These are phyloP conservation scores for Ophiostoma triangulosporum DNA, from an alignment of 2,329 filamentous ascomycete species.

Conservation along the genomic window DNA sequence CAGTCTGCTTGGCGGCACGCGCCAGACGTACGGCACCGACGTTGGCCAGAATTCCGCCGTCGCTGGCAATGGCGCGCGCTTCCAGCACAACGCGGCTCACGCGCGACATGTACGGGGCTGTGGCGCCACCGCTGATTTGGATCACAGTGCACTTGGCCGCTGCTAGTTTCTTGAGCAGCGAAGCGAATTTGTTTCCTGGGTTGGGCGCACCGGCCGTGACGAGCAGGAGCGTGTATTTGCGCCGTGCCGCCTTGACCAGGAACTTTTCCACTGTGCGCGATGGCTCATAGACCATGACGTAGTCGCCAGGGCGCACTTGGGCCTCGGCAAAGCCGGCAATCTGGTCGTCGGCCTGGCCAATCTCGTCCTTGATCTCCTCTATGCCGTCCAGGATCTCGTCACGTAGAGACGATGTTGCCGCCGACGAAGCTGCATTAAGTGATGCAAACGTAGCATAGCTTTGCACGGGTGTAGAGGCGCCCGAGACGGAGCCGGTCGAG, in stretches of 20 bases:
- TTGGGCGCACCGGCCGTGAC: constrained; percentile 26
- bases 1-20: constrained; percentile 68
- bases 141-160: constrained; percentile 71
- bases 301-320: constrained; percentile 86
- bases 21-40: constrained; percentile 76
- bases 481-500: constrained; percentile 20
- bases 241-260: constrained; percentile 75
- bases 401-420: constrained; percentile 50
- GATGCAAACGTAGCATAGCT: neutral
- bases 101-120: constrained; percentile 87
- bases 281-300: constrained; percentile 79
- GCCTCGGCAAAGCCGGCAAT: constrained; percentile 80
- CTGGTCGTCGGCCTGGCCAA: constrained; percentile 84
- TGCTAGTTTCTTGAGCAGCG: constrained; percentile 64
- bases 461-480: constrained; percentile 34
- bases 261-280: constrained; percentile 83
- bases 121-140: constrained; percentile 67
- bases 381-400: constrained; percentile 91
- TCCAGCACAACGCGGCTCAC: constrained; percentile 92
- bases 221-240: constrained; percentile 83
- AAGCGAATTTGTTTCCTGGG: constrained; percentile 29
- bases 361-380: constrained; percentile 89
- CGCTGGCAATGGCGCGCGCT: constrained; percentile 75
- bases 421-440: neutral
- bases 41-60: constrained; percentile 73